Evolutionary conservation across 352 stramenopile genomes (phyloP), one percentile per base, ranked within the genome.

Genomic region (Phytophthora pseudosyringae): DNA sequence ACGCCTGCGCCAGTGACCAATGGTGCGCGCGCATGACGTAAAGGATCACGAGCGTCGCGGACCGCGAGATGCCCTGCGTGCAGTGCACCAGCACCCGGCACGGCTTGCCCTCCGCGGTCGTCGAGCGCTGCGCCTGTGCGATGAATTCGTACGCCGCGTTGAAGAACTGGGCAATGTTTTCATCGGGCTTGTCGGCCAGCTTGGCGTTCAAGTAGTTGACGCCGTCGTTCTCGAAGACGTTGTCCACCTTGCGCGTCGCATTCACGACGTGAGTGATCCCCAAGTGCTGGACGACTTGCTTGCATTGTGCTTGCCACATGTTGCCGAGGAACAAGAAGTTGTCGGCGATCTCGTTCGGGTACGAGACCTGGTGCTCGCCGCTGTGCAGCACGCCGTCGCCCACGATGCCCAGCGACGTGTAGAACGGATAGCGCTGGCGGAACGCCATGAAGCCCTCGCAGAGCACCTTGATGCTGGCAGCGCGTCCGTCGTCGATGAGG

Each of bases 181-280:
- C 73, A 5, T 78, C 72, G 7, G 68, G 58, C 4, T 70, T 57
- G 53, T 90, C 81, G 8, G 52, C 62, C n/a, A 90, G 50, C 54
- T 88, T 88, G 33, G 83, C 76, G 45, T 92, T 75, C 49, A 88
- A 78, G 69, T 92, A 92, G 38, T 46, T 53, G 25, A 91, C 51
- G 36, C 71, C 76, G 5, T 75, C 52, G n/a, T 58, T 49, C 47
- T 76, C 67, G 45, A 89, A 87, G 33, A 79, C 64, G 44, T 91
- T 89, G 26, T 66, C 80, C n/a, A 84, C 50, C 28, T 89, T 79
- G 12, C 81, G 57, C 16, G 69, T 88, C 1, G 81, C 80, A 41
- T 90, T 90, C 18, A 93, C 74, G 54, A 93, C 64, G 59, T 93
- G 81, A 18, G 83, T 91, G 71, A 93, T 91, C 11, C 77, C 73